Evolutionary conservation across 2,329 filamentous ascomycete genomes (phyloP), one percentile per base, ranked within the genome.

Genomic region (Teratosphaeria gauchensis): DNA sequence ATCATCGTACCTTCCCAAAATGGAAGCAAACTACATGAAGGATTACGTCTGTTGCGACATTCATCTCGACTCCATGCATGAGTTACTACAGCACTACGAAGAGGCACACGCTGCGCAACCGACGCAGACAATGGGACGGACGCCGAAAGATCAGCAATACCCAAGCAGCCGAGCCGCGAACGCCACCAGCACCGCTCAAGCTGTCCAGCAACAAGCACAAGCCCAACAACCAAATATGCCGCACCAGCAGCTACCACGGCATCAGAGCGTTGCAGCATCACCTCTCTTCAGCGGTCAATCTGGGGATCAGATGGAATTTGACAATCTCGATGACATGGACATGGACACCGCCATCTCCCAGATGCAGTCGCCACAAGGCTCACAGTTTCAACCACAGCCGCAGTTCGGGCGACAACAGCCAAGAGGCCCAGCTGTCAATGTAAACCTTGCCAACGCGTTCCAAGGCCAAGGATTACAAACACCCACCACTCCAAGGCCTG

Each of bases 21-120:
- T 96, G 71, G 94, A 99, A 75, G 92, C 92, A 62, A 94, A 92
- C 71, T 99, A 96, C 74, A 95, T 97, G 90, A 88, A 88, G 74
- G 92, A 97, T 76, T 97, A 97, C 76, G 88, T 88, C 56, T 99
- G 94, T 77, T 99, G 94, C 76, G 91, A 91, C 68, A 84, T 90
- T 68, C 92, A 87, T 33, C 82, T 96, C 65, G 88, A 92, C 28
- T 95, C 92, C 55, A 83, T 99, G 66, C 94, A 99, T 76, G 94
- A 97, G 71, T 81, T 99, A 53, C 80, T 99, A 53, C 91, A 96
- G 71, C 94, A 99, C 74, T 99, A 96, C 72, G 94, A 99, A 75
- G 92, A 96, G 75, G 84, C 88, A 58, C 94, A 99, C 74, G 92
- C 91, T 16, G 85, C 89, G 63, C 68, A 72, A 54, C 71, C 71